These are phyloP conservation scores for Chloranthus sessilifolius DNA, from an alignment of 164 flowering plant genomes.

Conservation along the genomic window DNA sequence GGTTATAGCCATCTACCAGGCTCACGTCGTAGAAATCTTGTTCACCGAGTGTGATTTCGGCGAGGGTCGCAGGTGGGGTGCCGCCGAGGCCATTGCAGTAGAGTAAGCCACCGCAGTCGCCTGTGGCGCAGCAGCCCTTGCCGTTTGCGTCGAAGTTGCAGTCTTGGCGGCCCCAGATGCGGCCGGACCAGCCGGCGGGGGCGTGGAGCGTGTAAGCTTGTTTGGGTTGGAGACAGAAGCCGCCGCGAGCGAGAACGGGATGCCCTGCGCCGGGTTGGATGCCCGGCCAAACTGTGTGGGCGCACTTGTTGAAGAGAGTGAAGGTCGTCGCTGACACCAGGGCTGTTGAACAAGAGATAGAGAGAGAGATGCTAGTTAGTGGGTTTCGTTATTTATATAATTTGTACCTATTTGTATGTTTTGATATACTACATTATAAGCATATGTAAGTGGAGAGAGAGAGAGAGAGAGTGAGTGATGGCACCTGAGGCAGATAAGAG, in stretches of 20 bases:
- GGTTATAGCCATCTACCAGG: conserved; percentile 91
- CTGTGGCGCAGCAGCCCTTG: conserved; percentile 76
- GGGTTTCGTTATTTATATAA: no score
- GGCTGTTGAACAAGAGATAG: no score
- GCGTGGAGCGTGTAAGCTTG: conserved; percentile 50
- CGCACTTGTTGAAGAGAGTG: conserved; percentile 65
- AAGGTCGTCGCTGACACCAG: conserved; percentile 48
- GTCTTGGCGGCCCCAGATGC: conserved; percentile 94
- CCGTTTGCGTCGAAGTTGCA: conserved; percentile 69
- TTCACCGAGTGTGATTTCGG: conserved; percentile 83
- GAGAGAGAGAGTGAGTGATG: no score
- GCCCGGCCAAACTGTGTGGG: conserved; percentile 89
- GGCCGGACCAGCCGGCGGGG: conserved; percentile 87
- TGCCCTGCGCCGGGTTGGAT: conserved; percentile 81
- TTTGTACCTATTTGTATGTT: no score
- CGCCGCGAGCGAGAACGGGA: conserved; percentile 70
- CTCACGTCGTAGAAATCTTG: conserved; percentile 94
- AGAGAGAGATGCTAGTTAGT: no score
- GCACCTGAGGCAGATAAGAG: no score
- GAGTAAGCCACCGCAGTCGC: conserved; percentile 84
- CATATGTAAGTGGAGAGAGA: no score
- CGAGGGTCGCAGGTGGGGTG: conserved; percentile 84
- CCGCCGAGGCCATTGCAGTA: conserved; percentile 85
- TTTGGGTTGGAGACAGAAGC: conserved; percentile 60
- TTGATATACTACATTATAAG: no score